Base-by-base conservation (phyloP, 306 rosid species). In the peach (Prunus persica) region DNA sequence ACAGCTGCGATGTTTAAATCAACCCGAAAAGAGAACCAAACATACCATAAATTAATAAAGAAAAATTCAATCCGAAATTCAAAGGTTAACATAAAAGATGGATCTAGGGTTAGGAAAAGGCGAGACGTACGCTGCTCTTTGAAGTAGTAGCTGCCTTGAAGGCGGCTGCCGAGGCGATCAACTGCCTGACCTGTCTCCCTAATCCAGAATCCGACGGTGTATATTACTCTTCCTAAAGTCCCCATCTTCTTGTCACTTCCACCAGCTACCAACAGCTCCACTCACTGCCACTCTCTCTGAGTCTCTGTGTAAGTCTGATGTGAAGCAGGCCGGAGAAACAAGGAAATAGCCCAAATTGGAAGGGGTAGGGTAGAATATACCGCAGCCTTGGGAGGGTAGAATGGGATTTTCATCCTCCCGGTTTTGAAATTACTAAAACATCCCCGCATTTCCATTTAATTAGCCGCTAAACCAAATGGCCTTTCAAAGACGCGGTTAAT, bases 161-260 rank as follows among this genome's bases (percentile, higher is more conserved):
- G 89, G 84, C 91, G 91, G 54, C 84, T 87, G 32, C 97, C 97
- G 43, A 92, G 88, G 27, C 96, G 97, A 84, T 92, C 96, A 69
- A 92, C 81, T 84, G 91, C 96, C 54, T 90, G 96, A 8, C 97
- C 97, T 5, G 97, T 88, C 83, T 87, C 91, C 11, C 96, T 89
- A 86, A 92, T 86, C 97, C 89, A 92, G 74, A 84, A 84, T 32
- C 97, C 97, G 13, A 92, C 90, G 28, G 87, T 81, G 92, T 90
- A 92, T 43, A 92, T 87, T 30, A 84, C 96, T 82, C 79, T 89
- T 57, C 97, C 97, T 1, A 92, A 86, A 72, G 93, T 92, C 66
- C 97, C 96, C 96, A 90, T 90, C 63, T 78, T 60, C 50, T 61
- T 46, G 9, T 28, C 7, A n/a, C 69, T 45, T 58, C 47, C 58